Base-by-base conservation (phyloP, 495 filamentous ascomycete species). In the Glutinoglossum americanum region DNA sequence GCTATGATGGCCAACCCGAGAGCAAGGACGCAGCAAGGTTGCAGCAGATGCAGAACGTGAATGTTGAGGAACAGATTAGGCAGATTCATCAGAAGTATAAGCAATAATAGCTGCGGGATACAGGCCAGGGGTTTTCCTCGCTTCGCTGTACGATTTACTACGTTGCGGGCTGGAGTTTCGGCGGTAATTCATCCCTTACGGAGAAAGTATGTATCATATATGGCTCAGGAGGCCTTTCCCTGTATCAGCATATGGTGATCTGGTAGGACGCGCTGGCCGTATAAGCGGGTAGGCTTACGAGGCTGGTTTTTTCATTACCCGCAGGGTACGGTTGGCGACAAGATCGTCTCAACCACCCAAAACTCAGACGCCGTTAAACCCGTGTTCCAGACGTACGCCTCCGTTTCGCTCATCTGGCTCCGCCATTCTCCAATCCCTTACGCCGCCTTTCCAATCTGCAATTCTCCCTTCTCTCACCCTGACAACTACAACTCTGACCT, bases 361-460 rank as follows among this genome's bases (percentile, higher is more conserved):
- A 21, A 21, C 17, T 53, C 28, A 53, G 4, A 7, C 6, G 1
- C 49, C 49, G 28, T 53, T 27, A 3, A 53, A n/a, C 11, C 26
- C 26, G 13, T 4, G 8, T 11, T 6, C 49, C 15, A 53, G 49
- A 5, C n/a, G 7, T 25, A 1, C 26, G 13, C 49, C 28, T n/a
- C 26, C 26, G 30, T 32, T 25, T 15, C 8, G 8, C 26, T 48
- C 56, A 28, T 53, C 44, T 5, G 28, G 21, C 6, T 23, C 56
- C 5, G 53, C 30, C 44, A 58, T 17, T 41, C 56, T 58, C 56
- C 56, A 88, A 64, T 88, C 85, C 59, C 78, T 76, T 3, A 88
- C 83, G 23, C 75, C 76, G 26, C 85, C 85, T 69, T 87, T 89
- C 83, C 83, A 87, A 63, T 89, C 85, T 45, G 83, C 81, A 61